Conservation (phyloP, 2,329 filamentous ascomycete genomes). For the Monilinia polystroma region DNA sequence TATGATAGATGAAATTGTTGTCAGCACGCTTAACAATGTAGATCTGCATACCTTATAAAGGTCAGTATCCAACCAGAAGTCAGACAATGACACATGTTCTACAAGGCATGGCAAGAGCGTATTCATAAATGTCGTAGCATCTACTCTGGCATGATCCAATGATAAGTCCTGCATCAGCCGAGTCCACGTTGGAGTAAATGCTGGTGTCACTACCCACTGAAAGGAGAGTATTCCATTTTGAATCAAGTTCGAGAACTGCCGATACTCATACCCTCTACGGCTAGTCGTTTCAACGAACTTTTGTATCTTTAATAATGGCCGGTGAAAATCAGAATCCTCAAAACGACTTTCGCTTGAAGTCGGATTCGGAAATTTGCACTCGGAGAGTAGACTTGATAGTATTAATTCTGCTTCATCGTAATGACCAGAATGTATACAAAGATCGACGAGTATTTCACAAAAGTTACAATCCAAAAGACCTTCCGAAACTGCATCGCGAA, state of each 20-base stretch:
- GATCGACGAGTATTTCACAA: constrained; percentile 44
- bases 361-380: constrained; percentile 43
- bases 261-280: constrained; percentile 42
- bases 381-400: constrained; percentile 41
- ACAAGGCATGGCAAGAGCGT: constrained; percentile 40
- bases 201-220: constrained; percentile 48
- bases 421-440: constrained; percentile 44
- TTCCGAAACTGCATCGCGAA: constrained; percentile 46
- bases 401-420: constrained; percentile 46
- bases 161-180: constrained; percentile 43
- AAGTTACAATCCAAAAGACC: constrained; percentile 46
- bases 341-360: constrained; percentile 35
- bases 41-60: constrained; percentile 35
- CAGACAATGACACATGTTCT: constrained; percentile 13
- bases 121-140: constrained; percentile 43
- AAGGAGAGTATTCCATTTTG: constrained; percentile 41
- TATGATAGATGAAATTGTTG: constrained; percentile 44
- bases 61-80: neutral
- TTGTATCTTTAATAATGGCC: constrained; percentile 41
- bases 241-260: constrained; percentile 43
- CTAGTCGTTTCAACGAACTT: constrained; percentile 41
- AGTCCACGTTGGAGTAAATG: constrained; percentile 46
- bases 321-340: constrained; percentile 33
- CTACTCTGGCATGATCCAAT: constrained; percentile 37
- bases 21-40: constrained; percentile 46